Conservation (phyloP, 225 moss, liverwort and hornwort species). For the Thuidium tamariscinum region DNA sequence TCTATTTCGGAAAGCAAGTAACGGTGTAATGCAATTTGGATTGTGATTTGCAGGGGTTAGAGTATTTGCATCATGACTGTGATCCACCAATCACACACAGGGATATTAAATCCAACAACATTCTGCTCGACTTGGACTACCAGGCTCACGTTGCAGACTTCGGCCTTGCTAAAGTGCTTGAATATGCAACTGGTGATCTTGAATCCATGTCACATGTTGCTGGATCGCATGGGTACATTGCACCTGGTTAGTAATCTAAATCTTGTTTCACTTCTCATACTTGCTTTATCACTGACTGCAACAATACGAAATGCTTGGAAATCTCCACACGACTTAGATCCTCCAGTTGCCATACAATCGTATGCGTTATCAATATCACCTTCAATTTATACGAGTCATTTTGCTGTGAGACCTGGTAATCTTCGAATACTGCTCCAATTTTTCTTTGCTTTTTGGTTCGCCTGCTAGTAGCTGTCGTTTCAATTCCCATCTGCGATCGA, state of each 20-base stretch:
- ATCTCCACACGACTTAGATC: not conserved
- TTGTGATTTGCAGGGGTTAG: constrained; percentile 36
- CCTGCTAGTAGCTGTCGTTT: not conserved
- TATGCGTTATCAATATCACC: not conserved
- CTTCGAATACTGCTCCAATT: not conserved
- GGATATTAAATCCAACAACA: constrained; percentile 63
- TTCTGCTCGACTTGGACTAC: constrained; percentile 46
- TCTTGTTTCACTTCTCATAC: not conserved
- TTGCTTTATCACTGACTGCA: not conserved
- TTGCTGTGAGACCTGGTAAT: not conserved
- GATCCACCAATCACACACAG: constrained; percentile 47
- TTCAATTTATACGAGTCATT: not conserved
- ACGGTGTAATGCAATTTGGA: not conserved
- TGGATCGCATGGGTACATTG: constrained; percentile 61
- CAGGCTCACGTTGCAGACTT: constrained; percentile 56
- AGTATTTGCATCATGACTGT: constrained; percentile 55
- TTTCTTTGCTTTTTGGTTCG: not conserved
- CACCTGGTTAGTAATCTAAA: constrained; percentile 23
- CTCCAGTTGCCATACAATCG: not conserved
- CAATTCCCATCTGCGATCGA: not conserved
- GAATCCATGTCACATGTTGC: constrained; percentile 53
- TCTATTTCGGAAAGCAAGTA: not conserved
- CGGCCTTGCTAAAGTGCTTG: constrained; percentile 54
- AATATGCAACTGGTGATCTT: constrained; percentile 19
- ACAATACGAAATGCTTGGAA: not conserved